phyloP scores from a whole-genome alignment of 2,329 filamentous ascomycete species.

The Fusarium nurragi region DNA sequence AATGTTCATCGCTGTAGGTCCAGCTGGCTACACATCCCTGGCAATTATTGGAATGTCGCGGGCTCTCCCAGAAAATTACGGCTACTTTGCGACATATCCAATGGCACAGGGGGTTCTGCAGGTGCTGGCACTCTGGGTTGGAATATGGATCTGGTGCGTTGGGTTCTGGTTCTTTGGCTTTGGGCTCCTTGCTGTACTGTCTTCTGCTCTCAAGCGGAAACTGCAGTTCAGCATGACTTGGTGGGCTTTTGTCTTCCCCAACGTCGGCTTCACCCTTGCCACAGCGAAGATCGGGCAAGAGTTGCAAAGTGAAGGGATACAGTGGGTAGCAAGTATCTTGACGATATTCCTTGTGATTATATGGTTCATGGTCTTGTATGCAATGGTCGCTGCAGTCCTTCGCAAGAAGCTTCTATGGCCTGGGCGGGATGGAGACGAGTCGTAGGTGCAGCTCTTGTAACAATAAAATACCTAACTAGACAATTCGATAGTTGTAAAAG shows the following conservation, averaged over 20 bases:
- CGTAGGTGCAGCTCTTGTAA: neutral
- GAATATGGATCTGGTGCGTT: conserved; percentile 44
- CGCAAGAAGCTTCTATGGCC: conserved; percentile 42
- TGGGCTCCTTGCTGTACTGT: conserved; percentile 36
- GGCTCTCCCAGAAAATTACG: conserved; percentile 37
- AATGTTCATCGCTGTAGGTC: conserved; percentile 43
- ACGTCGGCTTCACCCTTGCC: conserved; percentile 42
- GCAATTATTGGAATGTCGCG: conserved; percentile 43
- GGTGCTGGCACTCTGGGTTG: conserved; percentile 39
- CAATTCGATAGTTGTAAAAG: conserved; percentile 26
- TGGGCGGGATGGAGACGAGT: conserved; percentile 39
- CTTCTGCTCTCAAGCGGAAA: conserved; percentile 19
- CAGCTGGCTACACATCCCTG: conserved; percentile 40
- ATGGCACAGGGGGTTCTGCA: conserved; percentile 38
- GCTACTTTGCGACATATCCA: conserved; percentile 41
- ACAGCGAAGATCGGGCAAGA: conserved; percentile 41
- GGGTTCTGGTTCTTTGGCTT: conserved; percentile 44
- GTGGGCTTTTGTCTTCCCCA: conserved; percentile 45
- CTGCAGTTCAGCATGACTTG: conserved; percentile 42
- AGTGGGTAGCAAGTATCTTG: conserved; percentile 41
- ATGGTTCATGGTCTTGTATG: conserved; percentile 41
- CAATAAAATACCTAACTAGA: neutral
- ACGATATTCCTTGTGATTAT: conserved; percentile 33
- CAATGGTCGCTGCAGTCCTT: conserved; percentile 32
- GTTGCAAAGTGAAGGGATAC: conserved; percentile 36